Conservation (phyloP, 768 basidiomycete species). For the Suillus hirtellus region DNA sequence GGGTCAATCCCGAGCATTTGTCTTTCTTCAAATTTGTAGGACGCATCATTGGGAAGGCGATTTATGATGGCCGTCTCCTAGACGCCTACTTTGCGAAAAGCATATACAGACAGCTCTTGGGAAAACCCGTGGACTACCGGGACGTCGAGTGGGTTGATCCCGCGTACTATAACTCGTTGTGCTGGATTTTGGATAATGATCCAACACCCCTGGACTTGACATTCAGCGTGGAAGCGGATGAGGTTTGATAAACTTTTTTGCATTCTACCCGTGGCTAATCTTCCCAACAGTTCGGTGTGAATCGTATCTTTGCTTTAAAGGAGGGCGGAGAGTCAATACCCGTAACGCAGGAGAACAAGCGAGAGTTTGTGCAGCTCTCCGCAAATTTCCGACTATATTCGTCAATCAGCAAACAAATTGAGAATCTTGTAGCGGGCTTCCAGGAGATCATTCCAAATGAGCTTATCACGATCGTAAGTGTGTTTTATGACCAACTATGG, state of each 20-base stretch:
- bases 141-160: constrained; percentile 99
- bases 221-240: constrained; percentile 95
- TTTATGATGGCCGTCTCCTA: constrained; percentile 92
- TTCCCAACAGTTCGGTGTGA: constrained; percentile 76
- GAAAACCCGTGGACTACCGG: constrained; percentile 91
- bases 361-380: constrained; percentile 93
- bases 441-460: constrained; percentile 98
- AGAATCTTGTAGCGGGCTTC: constrained; percentile 86
- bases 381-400: constrained; percentile 92
- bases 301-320: constrained; percentile 85
- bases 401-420: constrained; percentile 95
- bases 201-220: constrained; percentile 83
- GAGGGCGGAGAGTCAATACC: constrained; percentile 78
- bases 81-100: constrained; percentile 99
- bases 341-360: constrained; percentile 96
- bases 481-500: constrained; percentile 8
- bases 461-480: constrained; percentile 84
- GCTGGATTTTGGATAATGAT: constrained; percentile 98
- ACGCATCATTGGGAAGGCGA: constrained; percentile 95
- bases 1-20: constrained; percentile 94
- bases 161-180: constrained; percentile 96
- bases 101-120: constrained; percentile 91
- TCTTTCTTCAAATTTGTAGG: constrained; percentile 99
- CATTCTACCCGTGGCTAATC: constrained; percentile 6
- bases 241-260: constrained; percentile 43